Evolutionary conservation across 2,329 filamentous ascomycete genomes (phyloP), one percentile per base, ranked within the genome.

Genomic region (Daldinia eschscholtzii): DNA sequence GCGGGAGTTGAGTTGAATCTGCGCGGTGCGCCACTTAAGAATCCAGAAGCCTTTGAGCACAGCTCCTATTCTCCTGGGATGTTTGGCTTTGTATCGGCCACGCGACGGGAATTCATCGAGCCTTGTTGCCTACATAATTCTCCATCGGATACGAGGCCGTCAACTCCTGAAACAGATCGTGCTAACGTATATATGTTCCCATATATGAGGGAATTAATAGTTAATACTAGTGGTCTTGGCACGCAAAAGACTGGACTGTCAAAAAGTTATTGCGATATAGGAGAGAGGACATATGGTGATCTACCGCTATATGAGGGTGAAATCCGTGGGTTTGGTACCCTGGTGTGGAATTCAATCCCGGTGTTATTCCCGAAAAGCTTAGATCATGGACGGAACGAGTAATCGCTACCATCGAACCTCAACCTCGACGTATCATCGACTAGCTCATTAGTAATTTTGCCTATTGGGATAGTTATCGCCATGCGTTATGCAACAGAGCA

Each of bases 141-240:
- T 52, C 15, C 46, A 33, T 52, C 46, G 13, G 5, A 4, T 26
- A 18, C 23, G 46, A 33, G 26, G 28, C 26, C 26, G 26, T n/a
- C 28, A 52, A 52, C 26, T 33, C 26, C 46, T 18, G 15, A 52
- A n/a, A 33, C 2, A 33, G 15, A n/a, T 33, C 15, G 9, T n/a
- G 46, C 15, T 50, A 28, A 12, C 12, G 23, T n/a, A 50, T 50
- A 50, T n/a, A 50, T 50, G 13, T 30, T 18, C 3, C 12, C 20
- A 13, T 33, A 52, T 3, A 33, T 33, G 46, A n/a, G 46, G 46
- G 46, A 52, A 52, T 52, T 52, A 52, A 33, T 52, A 30, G n/a
- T 30, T 10, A 52, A n/a, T 52, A 9, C 26, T 52, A 52, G 46
- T 33, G 28, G 26, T 52, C 26, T 52, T 52, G 46, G 46, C 46